A percentile compares a stretch with the other conserved stretches of the same genome.
Conservation (phyloP, 148 eudicot species). For the Diospyros kaki region DNA sequence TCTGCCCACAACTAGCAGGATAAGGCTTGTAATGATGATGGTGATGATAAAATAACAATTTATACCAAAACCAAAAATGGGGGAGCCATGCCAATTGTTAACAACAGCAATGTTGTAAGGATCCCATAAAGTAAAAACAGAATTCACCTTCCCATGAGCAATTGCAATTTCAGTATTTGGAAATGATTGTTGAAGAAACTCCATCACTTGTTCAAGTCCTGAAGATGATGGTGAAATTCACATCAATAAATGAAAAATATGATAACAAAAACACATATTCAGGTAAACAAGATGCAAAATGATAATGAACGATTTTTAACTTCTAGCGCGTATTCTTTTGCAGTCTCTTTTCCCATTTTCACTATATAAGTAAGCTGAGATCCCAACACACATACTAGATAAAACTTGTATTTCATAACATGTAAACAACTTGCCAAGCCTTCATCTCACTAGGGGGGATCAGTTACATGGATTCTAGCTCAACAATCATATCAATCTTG, state of each 20-base stretch:
- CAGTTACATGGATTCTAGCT: too few relatives aligned
- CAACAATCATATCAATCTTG: too few relatives aligned
- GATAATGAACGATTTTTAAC: neutral
- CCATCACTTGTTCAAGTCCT: slow-evolving; percentile 91
- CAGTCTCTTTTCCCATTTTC: neutral
- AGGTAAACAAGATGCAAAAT: neutral
- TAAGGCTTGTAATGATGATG: too few relatives aligned
- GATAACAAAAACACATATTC: neutral
- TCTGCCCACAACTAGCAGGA: too few relatives aligned
- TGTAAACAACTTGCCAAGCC: too few relatives aligned
- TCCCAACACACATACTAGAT: neutral
- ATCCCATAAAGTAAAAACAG: neutral
- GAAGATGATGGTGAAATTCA: slow-evolving; percentile 16
- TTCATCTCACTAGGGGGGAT: too few relatives aligned
- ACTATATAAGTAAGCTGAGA: neutral
- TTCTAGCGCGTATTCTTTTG: neutral
- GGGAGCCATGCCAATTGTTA: slow-evolving; percentile 7
- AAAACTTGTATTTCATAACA: neutral
- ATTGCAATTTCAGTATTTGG: slow-evolving; percentile 79
- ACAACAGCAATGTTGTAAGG: neutral
- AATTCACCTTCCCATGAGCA: slow-evolving; percentile 90
- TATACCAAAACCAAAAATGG: neutral
- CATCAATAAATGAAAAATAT: slow-evolving; percentile 7
- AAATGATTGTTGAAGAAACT: slow-evolving; percentile 57
- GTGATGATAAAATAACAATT: too few relatives aligned